Percentiles rank a stretch among this genome's conserved stretches.
phyloP scores from a whole-genome alignment of 78 protist genomes.

The Dictyostelium citrinum region DNA sequence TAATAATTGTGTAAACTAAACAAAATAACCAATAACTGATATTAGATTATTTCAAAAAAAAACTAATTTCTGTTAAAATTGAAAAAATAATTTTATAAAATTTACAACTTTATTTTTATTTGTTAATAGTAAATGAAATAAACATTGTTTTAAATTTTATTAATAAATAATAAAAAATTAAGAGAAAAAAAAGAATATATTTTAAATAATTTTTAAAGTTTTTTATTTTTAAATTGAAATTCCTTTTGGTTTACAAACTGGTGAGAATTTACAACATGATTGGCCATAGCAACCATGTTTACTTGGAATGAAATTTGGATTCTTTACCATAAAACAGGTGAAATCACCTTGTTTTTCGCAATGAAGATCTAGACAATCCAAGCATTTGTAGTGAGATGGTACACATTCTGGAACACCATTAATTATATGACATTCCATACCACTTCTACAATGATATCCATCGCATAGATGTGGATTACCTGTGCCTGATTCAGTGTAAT shows the following conservation, averaged over 20 bases:
- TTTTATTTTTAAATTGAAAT: background rate
- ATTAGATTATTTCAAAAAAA: no score
- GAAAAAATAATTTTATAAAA: no score
- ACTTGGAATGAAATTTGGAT: background rate
- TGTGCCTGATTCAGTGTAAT: background rate
- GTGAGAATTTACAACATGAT: background rate
- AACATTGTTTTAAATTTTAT: no score
- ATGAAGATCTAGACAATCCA: background rate
- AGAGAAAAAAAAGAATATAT: no score
- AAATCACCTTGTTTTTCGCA: background rate
- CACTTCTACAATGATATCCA: background rate
- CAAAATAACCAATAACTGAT: no score
- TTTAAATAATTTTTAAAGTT: no score
- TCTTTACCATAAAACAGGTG: background rate
- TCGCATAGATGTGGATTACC: background rate
- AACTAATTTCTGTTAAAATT: no score
- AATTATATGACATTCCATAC: background rate
- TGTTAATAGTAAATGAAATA: no score
- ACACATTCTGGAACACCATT: background rate
- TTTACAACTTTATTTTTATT: no score
- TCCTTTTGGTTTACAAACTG: background rate
- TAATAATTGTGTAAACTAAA: no score
- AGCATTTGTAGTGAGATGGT: background rate
- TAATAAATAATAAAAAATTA: no score
- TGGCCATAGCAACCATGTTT: background rate